phyloP scores from a whole-genome alignment of 129 eudicot species.

The Scalesia atractyloides region DNA sequence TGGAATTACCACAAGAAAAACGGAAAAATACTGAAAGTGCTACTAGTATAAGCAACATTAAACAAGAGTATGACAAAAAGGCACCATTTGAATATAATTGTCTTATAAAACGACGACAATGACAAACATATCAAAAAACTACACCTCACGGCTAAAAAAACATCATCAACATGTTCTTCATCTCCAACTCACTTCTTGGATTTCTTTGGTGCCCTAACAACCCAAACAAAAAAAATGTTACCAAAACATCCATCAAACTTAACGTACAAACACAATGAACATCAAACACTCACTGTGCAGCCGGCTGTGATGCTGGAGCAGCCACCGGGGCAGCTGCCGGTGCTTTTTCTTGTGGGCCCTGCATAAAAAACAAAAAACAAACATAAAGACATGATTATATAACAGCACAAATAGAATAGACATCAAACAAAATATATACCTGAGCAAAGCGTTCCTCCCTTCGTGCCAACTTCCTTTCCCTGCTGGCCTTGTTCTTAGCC shows the following conservation, averaged over 20 bases:
- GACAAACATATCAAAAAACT: slow-evolving; percentile 42
- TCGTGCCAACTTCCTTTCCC: slow-evolving; percentile 89
- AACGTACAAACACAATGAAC: too few relatives aligned
- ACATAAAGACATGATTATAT: too few relatives aligned
- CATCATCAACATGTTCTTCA: slow-evolving; percentile 5
- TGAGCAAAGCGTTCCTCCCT: slow-evolving; percentile 91
- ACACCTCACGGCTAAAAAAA: slow-evolving; percentile 24
- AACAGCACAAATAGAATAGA: too few relatives aligned
- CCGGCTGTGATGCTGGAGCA: slow-evolving; percentile 38
- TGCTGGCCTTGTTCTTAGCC: slow-evolving; percentile 97
- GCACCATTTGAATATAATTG: slow-evolving; percentile 27
- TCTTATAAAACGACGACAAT: slow-evolving; percentile 4
- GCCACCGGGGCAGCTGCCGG: slow-evolving; percentile 40
- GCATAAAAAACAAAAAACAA: not conserved
- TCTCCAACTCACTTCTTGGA: slow-evolving; percentile 62
- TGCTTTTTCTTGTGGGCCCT: slow-evolving; percentile 57
- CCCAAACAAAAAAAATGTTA: not conserved
- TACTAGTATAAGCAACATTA: slow-evolving; percentile 25
- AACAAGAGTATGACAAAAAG: slow-evolving; percentile 25
- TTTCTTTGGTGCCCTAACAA: slow-evolving; percentile 66
- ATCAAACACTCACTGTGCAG: slow-evolving; percentile 45
- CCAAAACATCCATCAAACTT: not conserved
- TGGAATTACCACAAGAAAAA: not conserved
- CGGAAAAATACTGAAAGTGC: not conserved
- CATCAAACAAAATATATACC: slow-evolving; percentile 39